Evolutionary conservation across 1,284 basidiomycete species (phyloP), one percentile per base, ranked within the genome.

Genomic region (Xerocomus amazonicus): DNA sequence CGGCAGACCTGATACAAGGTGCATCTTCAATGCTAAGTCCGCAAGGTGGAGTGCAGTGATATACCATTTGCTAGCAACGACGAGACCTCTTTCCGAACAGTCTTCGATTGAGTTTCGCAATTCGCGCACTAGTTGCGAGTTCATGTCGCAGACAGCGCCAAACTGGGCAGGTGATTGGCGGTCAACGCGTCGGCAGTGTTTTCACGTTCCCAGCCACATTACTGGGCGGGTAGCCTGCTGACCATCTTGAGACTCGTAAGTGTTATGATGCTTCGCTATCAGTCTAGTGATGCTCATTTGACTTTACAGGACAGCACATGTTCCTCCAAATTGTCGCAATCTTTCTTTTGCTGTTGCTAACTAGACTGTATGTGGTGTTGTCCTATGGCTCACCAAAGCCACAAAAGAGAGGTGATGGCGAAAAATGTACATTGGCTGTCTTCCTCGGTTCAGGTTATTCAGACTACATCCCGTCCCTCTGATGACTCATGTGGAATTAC

Each of bases 31-130:
- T 50, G 55, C 53, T 26, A 54, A 43, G 51, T 47, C 45, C 48
- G 36, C 32, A 36, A 29, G 51, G 49, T 40, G 44, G 54, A 43
- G 43, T 36, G 29, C 32, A 47, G 44, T 16, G 38, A 65, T 76
- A 49, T 59, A 88, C 88, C 88, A 90, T 73, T 88, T 90, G 38
- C 85, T 78, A 41, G 87, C 84, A 29, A 78, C 71, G 17, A 70
- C 64, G 37, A 86, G 65, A 2, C 81, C 80, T 60, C 83, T 70
- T 23, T 81, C 78, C 16, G 79, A 72, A 54, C 82, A 85, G 58
- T 85, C 80, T 54, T 73, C 77, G 51, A 80, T 74, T 8, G 83
- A 79, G 41, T 66, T 62, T 37, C 78, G 71, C 47, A 87, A 60
- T 27, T 78, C 77, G 17, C 65, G 63, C 17, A 79, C 68, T 44